Conservation (phyloP, 176 grass and related monocot species). For the Hyparrhenia diplandra region DNA sequence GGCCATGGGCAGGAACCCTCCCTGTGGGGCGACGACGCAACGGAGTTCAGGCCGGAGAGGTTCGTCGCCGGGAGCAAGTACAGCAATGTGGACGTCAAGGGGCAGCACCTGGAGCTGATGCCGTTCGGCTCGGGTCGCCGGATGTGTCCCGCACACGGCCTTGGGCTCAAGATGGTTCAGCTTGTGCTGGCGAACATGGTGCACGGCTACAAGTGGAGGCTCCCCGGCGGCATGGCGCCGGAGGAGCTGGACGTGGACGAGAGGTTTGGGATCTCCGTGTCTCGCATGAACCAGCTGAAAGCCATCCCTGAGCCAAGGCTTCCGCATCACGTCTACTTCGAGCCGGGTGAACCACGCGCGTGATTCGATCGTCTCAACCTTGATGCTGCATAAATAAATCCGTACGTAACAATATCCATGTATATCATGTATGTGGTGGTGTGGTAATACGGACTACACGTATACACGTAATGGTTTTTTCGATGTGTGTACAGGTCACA, state of each 20-base stretch:
- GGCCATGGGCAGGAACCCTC: neutral
- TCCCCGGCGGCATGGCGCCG: neutral
- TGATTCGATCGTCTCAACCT: too few species aligned
- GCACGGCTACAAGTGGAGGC: neutral
- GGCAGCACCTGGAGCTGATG: neutral
- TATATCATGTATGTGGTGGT: too few species aligned
- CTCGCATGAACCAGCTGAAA: neutral
- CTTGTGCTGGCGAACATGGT: neutral
- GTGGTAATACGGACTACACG: too few species aligned
- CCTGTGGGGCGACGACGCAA: conserved; percentile 20
- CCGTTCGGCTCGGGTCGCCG: neutral
- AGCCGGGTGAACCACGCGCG: too few species aligned
- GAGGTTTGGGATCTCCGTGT: neutral
- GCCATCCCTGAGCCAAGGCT: neutral
- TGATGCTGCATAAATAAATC: too few species aligned
- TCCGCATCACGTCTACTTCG: neutral
- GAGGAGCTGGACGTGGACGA: neutral
- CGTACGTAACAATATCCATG: too few species aligned
- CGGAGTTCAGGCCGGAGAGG: conserved; percentile 51
- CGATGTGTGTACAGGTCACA: too few species aligned
- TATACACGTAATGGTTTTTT: too few species aligned
- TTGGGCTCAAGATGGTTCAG: neutral
- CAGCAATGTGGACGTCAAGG: neutral
- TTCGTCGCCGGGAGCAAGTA: conserved; percentile 4
- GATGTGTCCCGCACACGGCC: neutral